A percentile compares a stretch with the other conserved stretches of the same genome.
Evolutionary conservation across 306 rosid genomes (phyloP).

Genomic region (Argentina anserina): DNA sequence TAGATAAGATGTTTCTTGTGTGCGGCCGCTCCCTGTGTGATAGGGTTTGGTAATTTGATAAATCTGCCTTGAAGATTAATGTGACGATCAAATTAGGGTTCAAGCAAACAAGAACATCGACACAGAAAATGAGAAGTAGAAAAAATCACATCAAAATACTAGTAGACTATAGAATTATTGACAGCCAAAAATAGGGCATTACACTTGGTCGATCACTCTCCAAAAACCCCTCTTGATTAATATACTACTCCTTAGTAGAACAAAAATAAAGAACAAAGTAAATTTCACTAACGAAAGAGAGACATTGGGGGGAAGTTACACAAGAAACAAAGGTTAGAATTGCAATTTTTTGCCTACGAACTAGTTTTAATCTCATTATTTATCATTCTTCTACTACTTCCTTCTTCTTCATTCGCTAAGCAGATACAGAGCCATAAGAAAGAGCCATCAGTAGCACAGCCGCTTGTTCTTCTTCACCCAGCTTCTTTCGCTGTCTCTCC

Average conservation of each 20-base stretch:
- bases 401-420: conserved; percentile 16
- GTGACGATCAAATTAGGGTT: not conserved
- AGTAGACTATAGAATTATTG: not conserved
- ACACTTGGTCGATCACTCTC: conserved; percentile 40
- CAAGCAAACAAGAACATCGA: not conserved
- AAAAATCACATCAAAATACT: not conserved
- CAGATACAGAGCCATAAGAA: conserved; percentile 87
- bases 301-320: conserved; percentile 28
- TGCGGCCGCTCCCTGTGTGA: not conserved
- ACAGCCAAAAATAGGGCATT: conserved; percentile 53
- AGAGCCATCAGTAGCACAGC: conserved; percentile 90
- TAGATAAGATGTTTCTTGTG: not conserved
- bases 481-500: conserved; percentile 63
- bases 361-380: conserved; percentile 7
- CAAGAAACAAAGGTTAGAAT: conserved; percentile 29
- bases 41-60: not conserved
- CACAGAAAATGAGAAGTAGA: not conserved
- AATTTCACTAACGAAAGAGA: conserved; percentile 26
- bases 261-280: conserved; percentile 23
- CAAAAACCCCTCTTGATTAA: conserved; percentile 24
- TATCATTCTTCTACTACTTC: not conserved
- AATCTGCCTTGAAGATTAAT: not conserved
- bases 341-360: conserved; percentile 6
- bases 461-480: conserved; percentile 91
- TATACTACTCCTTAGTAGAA: conserved; percentile 13